phyloP scores from a whole-genome alignment of 257 asterid genomes.

The Paraleonurus japonicus region DNA sequence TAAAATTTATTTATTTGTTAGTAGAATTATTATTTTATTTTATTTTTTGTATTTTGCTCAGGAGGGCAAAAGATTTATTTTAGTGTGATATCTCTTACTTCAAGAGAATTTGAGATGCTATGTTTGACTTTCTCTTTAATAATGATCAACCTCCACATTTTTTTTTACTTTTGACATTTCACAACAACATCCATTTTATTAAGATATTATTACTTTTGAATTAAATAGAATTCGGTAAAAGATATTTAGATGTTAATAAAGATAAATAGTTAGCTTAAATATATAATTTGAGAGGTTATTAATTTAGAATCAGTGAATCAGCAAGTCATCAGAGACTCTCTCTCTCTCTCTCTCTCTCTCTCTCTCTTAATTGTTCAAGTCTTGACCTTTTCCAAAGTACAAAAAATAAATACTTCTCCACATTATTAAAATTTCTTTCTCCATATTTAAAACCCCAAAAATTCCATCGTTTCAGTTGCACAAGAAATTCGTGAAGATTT shows the following conservation, averaged over 20 bases:
- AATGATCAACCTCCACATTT: background rate
- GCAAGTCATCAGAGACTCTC: background rate
- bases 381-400: constrained; percentile 29
- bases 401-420: constrained; percentile 1
- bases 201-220: too few relatives aligned
- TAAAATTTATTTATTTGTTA: too few relatives aligned
- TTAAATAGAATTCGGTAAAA: too few relatives aligned
- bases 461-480: constrained; percentile 15
- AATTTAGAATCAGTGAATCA: too few relatives aligned
- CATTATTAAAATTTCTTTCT: background rate
- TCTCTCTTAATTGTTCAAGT: constrained; percentile 18
- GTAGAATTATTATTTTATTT: too few relatives aligned
- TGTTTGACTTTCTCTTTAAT: background rate
- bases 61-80: background rate
- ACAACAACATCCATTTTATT: too few relatives aligned
- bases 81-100: background rate
- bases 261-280: background rate
- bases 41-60: background rate
- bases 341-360: constrained; percentile 22
- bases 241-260: background rate
- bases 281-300: background rate
- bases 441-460: background rate
- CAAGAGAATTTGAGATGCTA: background rate
- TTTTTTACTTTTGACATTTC: too few relatives aligned
- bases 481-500: background rate